A percentile compares a stretch with the other conserved stretches of the same genome.
Conservation (phyloP, 768 basidiomycete species). For the Amanita thiersii region DNA sequence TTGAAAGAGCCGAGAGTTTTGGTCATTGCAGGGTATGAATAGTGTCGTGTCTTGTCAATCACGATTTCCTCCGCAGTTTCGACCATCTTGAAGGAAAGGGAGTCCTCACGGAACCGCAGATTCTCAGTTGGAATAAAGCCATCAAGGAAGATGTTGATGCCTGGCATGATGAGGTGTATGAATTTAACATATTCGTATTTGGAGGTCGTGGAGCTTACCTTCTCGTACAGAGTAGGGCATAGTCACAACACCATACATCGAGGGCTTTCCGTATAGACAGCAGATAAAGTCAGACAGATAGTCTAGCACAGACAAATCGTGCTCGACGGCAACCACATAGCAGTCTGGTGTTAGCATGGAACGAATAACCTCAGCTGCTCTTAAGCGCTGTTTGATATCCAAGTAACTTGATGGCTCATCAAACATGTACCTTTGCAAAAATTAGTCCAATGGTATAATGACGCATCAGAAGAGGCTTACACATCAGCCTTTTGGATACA, state of each 20-base stretch:
- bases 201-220: slow-evolving; percentile 40
- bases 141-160: slow-evolving; percentile 99
- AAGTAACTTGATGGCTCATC: slow-evolving; percentile 98
- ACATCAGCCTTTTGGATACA: slow-evolving; percentile 95
- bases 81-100: slow-evolving; percentile 93
- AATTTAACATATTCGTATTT: slow-evolving; percentile 1
- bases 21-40: slow-evolving; percentile 91
- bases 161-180: slow-evolving; percentile 26
- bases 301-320: slow-evolving; percentile 96
- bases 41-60: slow-evolving; percentile 81
- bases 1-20: slow-evolving; percentile 97
- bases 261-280: slow-evolving; percentile 94
- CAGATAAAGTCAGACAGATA: slow-evolving; percentile 99
- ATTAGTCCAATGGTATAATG: slow-evolving; percentile 1
- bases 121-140: slow-evolving; percentile 99
- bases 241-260: slow-evolving; percentile 97
- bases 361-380: slow-evolving; percentile 93
- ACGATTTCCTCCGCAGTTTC: slow-evolving; percentile 91
- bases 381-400: slow-evolving; percentile 92
- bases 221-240: slow-evolving; percentile 98
- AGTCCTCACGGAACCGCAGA: slow-evolving; percentile 94
- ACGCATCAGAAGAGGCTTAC: slow-evolving; percentile 57
- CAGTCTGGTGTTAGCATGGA: slow-evolving; percentile 71
- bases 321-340: slow-evolving; percentile 97
- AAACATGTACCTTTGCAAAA: slow-evolving; percentile 79